Evolutionary conservation across 129 eudicot species (phyloP), one percentile per base, ranked within the genome.

Genomic region (Flaveria ramosissima): DNA sequence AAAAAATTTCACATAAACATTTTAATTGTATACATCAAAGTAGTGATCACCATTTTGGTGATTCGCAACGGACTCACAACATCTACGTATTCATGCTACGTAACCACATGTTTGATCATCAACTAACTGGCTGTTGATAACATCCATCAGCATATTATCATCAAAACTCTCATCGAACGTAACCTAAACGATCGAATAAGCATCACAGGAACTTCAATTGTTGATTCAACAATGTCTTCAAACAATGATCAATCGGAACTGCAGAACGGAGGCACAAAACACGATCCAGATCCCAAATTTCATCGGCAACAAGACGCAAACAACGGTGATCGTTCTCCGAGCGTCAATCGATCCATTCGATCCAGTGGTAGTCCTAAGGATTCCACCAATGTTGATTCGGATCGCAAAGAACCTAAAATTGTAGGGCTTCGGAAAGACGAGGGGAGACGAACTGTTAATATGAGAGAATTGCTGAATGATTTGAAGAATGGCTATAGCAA

Each of bases 391-490:
- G 77, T 41, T 60, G 82, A 76, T 39, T 57, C 78, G 17, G 39
- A 52, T 24, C 70, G 52, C n/a, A 79, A 77, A 71, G 70, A 80
- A 41, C 75, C 68, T 2, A 24, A 27, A 26, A 27, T 72, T 30
- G 69, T 85, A 70, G 71, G 66, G 57, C 75, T 84, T 67, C 69
- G 27, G 19, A 75, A 85, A 41, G 83, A 80, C 26, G 83, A 86
- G 75, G 97, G 88, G 14, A 81, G 56, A 73, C 87, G 87, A 32
- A 86, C 86, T 42, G 88, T 86, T 56, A 88, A 90, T 3, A 90
- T 93, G 96, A 82, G 85, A 62, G 95, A 90, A 70, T 84, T 93
- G 80, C 61, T 93, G 74, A 80, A 74, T 68, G 98, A 87, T 72
- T 90, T 90, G 89, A 90, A 87, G 86, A 86, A 47, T 68, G 92